Conservation (phyloP, 2,329 filamentous ascomycete species). For the Capronia americana region DNA sequence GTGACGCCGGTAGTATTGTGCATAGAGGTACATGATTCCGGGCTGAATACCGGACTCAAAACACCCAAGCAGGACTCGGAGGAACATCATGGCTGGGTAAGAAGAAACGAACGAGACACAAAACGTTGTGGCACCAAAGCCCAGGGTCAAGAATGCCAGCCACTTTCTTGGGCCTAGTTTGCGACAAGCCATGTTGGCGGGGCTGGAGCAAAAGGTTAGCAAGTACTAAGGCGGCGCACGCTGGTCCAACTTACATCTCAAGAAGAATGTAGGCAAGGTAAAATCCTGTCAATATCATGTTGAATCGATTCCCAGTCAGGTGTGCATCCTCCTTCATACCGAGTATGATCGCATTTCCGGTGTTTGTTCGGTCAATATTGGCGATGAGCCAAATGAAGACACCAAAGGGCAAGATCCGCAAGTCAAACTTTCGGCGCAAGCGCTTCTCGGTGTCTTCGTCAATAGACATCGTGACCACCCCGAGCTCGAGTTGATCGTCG, state of each 20-base stretch:
- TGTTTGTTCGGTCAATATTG: conserved; percentile 69
- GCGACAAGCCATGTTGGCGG: conserved; percentile 74
- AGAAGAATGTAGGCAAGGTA: conserved; percentile 62
- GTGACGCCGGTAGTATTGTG: conserved; percentile 42
- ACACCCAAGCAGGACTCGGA: conserved; percentile 54
- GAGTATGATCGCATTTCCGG: conserved; percentile 76
- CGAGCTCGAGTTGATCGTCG: neutral
- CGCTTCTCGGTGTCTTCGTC: conserved; percentile 22
- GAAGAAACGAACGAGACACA: neutral
- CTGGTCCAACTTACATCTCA: conserved; percentile 58
- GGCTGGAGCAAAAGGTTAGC: conserved; percentile 3
- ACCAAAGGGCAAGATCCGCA: conserved; percentile 48
- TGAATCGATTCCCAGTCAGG: conserved; percentile 52
- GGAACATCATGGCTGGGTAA: conserved; percentile 34
- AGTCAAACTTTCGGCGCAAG: conserved; percentile 48
- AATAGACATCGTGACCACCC: neutral
- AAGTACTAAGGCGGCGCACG: neutral
- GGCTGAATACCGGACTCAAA: conserved; percentile 44
- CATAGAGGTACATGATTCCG: conserved; percentile 32
- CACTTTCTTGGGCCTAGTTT: conserved; percentile 64
- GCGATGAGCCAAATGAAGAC: conserved; percentile 46
- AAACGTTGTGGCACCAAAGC: conserved; percentile 12
- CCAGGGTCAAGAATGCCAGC: conserved; percentile 8
- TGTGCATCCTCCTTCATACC: conserved; percentile 62
- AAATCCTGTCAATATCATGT: conserved; percentile 63